These are phyloP conservation scores for Polychaeton citri DNA, from an alignment of 2,329 filamentous ascomycete species.

Conservation along the genomic window DNA sequence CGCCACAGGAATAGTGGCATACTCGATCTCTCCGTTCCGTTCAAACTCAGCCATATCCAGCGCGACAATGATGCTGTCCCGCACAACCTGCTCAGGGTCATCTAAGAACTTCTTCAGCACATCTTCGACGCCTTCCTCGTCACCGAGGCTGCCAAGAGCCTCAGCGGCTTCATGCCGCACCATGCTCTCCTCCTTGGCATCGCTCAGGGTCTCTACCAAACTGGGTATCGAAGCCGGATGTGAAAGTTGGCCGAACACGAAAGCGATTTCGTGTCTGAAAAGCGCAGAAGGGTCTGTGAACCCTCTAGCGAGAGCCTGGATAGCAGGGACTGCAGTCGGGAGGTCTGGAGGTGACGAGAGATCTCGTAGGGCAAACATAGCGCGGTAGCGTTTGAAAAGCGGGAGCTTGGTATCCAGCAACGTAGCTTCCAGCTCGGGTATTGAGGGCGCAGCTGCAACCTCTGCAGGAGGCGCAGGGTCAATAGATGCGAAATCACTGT, in stretches of 20 bases:
- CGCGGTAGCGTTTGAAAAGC: conserved; percentile 85
- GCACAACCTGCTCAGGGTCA: conserved; percentile 84
- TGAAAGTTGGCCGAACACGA: conserved; percentile 91
- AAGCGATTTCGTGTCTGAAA: conserved; percentile 95
- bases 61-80: conserved; percentile 88
- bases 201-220: conserved; percentile 62
- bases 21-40: conserved; percentile 75
- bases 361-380: conserved; percentile 95
- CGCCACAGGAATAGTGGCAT: conserved; percentile 64
- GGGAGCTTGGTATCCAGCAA: conserved; percentile 68
- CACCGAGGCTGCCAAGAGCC: conserved; percentile 83
- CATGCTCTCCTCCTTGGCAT: conserved; percentile 81
- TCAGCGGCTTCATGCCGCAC: conserved; percentile 96
- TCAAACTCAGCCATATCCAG: conserved; percentile 98
- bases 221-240: conserved; percentile 95
- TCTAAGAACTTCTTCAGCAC: conserved; percentile 70
- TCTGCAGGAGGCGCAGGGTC: conserved; percentile 87
- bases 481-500: conserved; percentile 85
- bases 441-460: conserved; percentile 47
- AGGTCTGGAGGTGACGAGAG: conserved; percentile 86
- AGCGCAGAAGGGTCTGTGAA: conserved; percentile 77
- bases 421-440: conserved; percentile 60
- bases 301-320: conserved; percentile 73
- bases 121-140: conserved; percentile 85
- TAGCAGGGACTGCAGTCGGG: conserved; percentile 75